Conservation (phyloP, 73 alveolate genomes). For the Paraurostyla sp. region DNA sequence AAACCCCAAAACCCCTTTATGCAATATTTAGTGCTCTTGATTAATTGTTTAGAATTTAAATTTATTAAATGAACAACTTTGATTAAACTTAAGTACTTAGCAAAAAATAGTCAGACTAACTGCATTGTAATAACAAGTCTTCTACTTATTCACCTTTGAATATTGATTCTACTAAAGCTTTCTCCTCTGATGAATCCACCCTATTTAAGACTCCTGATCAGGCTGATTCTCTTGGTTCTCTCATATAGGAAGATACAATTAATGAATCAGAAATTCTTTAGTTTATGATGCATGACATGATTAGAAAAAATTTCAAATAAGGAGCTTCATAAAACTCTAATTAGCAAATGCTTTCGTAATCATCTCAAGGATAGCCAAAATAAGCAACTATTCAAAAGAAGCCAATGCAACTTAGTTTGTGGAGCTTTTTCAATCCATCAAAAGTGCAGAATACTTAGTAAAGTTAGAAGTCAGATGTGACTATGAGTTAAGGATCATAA, state of each 20-base stretch:
- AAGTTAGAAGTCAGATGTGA: neutral
- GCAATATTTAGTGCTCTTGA: too few species aligned
- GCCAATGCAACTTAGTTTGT: constrained; percentile 45
- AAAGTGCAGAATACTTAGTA: neutral
- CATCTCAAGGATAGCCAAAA: neutral
- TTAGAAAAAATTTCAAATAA: neutral
- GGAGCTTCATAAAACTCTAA: neutral
- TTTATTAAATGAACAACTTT: too few species aligned
- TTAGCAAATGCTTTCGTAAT: neutral
- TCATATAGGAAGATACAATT: neutral
- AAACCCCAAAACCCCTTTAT: too few species aligned
- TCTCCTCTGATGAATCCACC: too few species aligned
- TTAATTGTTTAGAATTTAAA: too few species aligned
- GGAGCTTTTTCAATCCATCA: constrained; percentile 37
- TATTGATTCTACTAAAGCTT: too few species aligned
- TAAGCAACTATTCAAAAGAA: neutral
- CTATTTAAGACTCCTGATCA: constrained; percentile 17
- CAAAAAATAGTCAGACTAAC: too few species aligned
- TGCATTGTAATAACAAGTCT: too few species aligned
- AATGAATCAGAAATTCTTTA: constrained; percentile 16
- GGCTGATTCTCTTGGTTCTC: neutral
- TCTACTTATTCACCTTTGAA: too few species aligned
- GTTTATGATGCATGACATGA: constrained; percentile 35
- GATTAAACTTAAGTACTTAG: too few species aligned
- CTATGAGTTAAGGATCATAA: neutral